phyloP scores from a whole-genome alignment of 495 filamentous ascomycete species.

The Penicillium desertorum region DNA sequence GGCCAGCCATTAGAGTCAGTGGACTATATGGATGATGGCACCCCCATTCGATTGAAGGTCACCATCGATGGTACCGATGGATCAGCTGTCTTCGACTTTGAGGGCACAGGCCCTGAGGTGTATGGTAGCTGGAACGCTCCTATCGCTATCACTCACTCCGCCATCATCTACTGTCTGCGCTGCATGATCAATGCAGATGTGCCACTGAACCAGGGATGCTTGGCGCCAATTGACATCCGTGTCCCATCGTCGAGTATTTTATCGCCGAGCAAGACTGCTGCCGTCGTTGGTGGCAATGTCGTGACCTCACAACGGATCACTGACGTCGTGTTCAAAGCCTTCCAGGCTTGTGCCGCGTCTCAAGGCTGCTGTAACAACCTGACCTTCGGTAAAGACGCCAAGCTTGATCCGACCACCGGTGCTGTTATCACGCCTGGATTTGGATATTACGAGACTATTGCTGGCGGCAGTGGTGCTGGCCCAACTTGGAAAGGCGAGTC shows the following conservation, averaged over 20 bases:
- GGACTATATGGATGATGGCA: constrained; percentile 97
- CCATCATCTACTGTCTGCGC: constrained; percentile 94
- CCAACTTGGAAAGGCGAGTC: constrained; percentile 83
- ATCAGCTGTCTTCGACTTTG: constrained; percentile 91
- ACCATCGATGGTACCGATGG: constrained; percentile 82
- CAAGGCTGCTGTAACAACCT: constrained; percentile 93
- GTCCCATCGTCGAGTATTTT: constrained; percentile 83
- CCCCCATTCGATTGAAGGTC: constrained; percentile 80
- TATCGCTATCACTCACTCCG: constrained; percentile 88
- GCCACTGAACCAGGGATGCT: constrained; percentile 93
- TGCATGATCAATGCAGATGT: constrained; percentile 93
- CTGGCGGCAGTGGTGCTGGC: constrained; percentile 87
- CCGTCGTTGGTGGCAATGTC: constrained; percentile 95
- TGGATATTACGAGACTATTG: constrained; percentile 98
- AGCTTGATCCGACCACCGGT: constrained; percentile 68
- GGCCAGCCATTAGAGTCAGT: constrained; percentile 77
- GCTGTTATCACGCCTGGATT: constrained; percentile 75
- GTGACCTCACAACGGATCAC: constrained; percentile 89
- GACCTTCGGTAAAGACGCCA: constrained; percentile 48
- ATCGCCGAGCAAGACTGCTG: constrained; percentile 81
- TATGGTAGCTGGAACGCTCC: constrained; percentile 96
- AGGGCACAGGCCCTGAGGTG: constrained; percentile 80
- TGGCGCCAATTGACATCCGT: constrained; percentile 80
- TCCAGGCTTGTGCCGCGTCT: constrained; percentile 83
- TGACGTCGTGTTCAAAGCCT: constrained; percentile 89